Base-by-base conservation (phyloP, 1,284 basidiomycete species). In the Neotropicomus parvogracilis region DNA sequence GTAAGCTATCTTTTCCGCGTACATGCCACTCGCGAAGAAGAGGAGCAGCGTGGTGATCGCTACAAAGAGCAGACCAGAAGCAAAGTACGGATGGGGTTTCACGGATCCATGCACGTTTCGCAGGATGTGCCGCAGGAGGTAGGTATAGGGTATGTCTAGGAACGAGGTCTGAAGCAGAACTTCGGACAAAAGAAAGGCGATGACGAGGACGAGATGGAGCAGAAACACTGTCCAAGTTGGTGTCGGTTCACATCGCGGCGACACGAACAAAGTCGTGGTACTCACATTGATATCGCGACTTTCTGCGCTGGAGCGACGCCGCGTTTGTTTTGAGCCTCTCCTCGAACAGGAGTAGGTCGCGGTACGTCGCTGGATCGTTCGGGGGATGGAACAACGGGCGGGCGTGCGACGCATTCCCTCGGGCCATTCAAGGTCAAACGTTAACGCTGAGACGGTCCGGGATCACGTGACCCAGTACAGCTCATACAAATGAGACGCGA, bases 21-120 rank as follows among this genome's bases (percentile, higher is more conserved):
- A 98, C 81, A 97, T 88, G 8, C 95, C 95, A 58, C 89, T 95
- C 2, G 93, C 92, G 65, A 98, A 98, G 78, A 99, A 98, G 32
- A 99, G 78, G 27, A 90, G 82, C 8, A 98, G 80, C 1, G 93
- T 97, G 11, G 92, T 95, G 49, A 91, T 80, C 21, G 86, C 82
- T 36, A 95, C 89, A 51, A 93, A 88, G 12, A 94, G 73, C 40
- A 91, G 68, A 3, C 87, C 90, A 36, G 82, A 85, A 7, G 82
- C 75, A 54, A 89, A 69, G 64, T 89, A 92, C 12, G 85, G 84
- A 59, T 80, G 83, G 1, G 83, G 68, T 17, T 68, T 66, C 14
- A 77, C 69, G n/a, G 65, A 56, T 4, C 67, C 65, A 56, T 79
- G 78, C 12, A 74, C 63, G 24, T 77, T 74, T 11, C 83, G 81